Evolutionary conservation across 805 yeast genomes (phyloP), one percentile per base, ranked within the genome.

Genomic region (Candida ulmi): DNA sequence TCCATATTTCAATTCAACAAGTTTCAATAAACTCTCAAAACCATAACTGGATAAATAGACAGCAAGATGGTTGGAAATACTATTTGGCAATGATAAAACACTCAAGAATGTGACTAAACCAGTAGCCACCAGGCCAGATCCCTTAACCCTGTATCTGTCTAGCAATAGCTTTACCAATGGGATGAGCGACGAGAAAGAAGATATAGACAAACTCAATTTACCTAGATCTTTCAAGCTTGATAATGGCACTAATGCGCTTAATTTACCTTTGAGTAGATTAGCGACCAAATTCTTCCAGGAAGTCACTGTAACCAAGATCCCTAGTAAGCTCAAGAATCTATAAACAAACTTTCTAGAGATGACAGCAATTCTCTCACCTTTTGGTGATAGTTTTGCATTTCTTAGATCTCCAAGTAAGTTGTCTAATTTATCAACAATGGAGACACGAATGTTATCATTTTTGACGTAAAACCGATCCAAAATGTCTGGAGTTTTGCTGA

Each of bases 21-120:
- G 41, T 8, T 34, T 36, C 5, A 43, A 13, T 2, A 27, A 30
- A 17, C 43, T 37, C 21, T 48, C 50, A 6, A 45, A 8, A 6
- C 43, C 45, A 17, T 42, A 45, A 7, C 35, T 33, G n/a, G 43
- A 29, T 1, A 47, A 31, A 25, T 52, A 51, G 5, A 42, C 30
- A 5, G 46, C 19, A 1, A 43, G 30, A 26, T 44, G 40, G 19
- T 51, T 54, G 31, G 42, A 42, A 5, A 43, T 21, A 8, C 19
- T 27, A 1, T 46, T 45, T 17, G 49, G 48, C 12, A 52, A 30
- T 5, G 39, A 1, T 2, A 44, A n/a, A 4, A 44, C 19, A 1
- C 52, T 24, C 1, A 38, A 12, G 9, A 30, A 35, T 0, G 51
- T 12, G 21, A 35, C 39, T 13, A 11, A 19, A 8, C 28, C 24